Evolutionary conservation across 164 flowering plant species (phyloP), one percentile per base, ranked within the genome.

Genomic region (Umbellularia californica): DNA sequence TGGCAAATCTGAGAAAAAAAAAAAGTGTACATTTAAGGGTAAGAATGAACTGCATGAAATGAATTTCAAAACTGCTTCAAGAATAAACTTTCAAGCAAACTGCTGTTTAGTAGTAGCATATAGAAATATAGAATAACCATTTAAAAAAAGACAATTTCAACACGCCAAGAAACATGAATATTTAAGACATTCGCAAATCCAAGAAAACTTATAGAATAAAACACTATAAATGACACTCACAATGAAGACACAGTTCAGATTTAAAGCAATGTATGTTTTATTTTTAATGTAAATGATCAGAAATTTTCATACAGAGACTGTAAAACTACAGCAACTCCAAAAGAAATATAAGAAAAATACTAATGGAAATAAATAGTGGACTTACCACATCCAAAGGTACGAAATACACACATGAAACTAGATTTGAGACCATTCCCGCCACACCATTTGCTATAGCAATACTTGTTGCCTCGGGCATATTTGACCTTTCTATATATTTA

Each of bases 371-470:
- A 52, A 62, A n/a, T n/a, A 62, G 66, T 17, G 60, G 69, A 82
- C 85, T 62, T 81, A 91, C 98, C 95, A 90, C 98, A 77, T 93
- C 98, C 76, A 93, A 76, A 73, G 98, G 98, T 71, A 92, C 97
- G 79, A 51, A 89, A 80, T 87, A 89, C 3, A 76, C 84, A 47
- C 87, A 86, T 4, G 93, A 88, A 76, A 82, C 77, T 30, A 90
- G 82, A 78, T 87, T 87, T 58, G 94, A 87, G 9, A 87, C 6
- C 94, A 94, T 82, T 81, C 97, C 98, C 12, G 90, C 98, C 74
- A 88, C 86, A 23, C 86, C 95, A 84, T 89, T 90, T 28, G 90
- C 92, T 70, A 90, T 28, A 50, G 88, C 98, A 71, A 88, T 70
- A 20, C 91, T 87, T 7, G 95, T 88, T 70, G 95, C 86, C 76